phyloP scores from a whole-genome alignment of 169 alveolate genomes.

The Plasmodium falciparum region DNA sequence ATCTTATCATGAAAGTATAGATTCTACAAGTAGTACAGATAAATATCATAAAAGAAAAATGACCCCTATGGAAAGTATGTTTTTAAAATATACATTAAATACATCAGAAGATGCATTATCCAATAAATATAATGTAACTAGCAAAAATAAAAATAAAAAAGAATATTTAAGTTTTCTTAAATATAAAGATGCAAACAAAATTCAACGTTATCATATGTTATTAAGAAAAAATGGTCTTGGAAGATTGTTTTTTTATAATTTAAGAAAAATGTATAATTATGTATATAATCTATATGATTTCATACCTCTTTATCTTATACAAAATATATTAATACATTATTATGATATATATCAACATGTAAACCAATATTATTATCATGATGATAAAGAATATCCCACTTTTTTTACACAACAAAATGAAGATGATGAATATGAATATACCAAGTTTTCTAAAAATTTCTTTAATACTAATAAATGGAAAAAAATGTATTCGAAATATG shows the following conservation, averaged over 20 bases:
- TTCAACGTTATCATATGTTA: conserved; percentile 34
- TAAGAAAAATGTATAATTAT: conserved; percentile 48
- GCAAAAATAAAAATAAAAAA: background rate
- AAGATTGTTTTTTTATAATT: conserved; percentile 9
- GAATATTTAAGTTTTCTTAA: conserved; percentile 12
- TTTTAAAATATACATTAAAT: background rate
- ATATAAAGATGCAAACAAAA: conserved; percentile 34
- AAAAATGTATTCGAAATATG: conserved; percentile 20
- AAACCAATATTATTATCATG: conserved; percentile 22
- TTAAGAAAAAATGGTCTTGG: conserved; percentile 16
- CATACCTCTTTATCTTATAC: conserved; percentile 36
- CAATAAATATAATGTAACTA: conserved; percentile 3
- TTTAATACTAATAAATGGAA: conserved; percentile 33
- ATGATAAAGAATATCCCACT: conserved; percentile 1
- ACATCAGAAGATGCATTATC: conserved; percentile 14
- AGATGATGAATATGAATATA: conserved; percentile 48
- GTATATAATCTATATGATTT: conserved; percentile 54
- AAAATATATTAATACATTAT: conserved; percentile 30
- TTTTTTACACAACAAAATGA: background rate
- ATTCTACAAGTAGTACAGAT: conserved; percentile 33
- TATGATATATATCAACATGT: conserved; percentile 14
- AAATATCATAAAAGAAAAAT: conserved; percentile 6
- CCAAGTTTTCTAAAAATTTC: conserved; percentile 5
- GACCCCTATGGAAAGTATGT: background rate
- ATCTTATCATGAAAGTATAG: background rate